These are phyloP conservation scores for Musa troglodytarum DNA, from an alignment of 176 grass and related monocot genomes.

Conservation along the genomic window DNA sequence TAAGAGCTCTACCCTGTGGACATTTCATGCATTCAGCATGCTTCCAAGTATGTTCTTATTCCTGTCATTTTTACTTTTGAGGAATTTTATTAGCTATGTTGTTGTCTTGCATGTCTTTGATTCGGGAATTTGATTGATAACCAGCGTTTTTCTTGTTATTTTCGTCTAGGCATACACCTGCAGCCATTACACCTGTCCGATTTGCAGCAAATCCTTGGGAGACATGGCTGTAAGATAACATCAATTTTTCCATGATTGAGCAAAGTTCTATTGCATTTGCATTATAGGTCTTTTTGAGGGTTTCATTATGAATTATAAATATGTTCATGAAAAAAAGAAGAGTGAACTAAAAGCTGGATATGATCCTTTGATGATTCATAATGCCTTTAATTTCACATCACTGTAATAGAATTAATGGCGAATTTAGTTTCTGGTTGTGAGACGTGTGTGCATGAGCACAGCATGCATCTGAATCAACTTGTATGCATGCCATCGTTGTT, in stretches of 20 bases:
- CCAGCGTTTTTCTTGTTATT: slow-evolving; percentile 14
- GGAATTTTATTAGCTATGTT: not conserved
- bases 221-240: slow-evolving; percentile 29
- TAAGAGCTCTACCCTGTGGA: slow-evolving; percentile 81
- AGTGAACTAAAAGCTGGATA: too few relatives aligned
- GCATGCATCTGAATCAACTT: too few relatives aligned
- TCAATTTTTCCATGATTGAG: not conserved
- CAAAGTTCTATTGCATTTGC: too few relatives aligned
- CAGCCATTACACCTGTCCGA: slow-evolving; percentile 77
- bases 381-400: too few relatives aligned
- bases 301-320: too few relatives aligned
- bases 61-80: not conserved
- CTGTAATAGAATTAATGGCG: too few relatives aligned
- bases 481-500: not conserved
- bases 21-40: slow-evolving; percentile 96
- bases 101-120: not conserved
- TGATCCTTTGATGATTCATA: too few relatives aligned
- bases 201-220: slow-evolving; percentile 82
- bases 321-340: too few relatives aligned
- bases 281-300: too few relatives aligned
- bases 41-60: slow-evolving; percentile 51
- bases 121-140: not conserved
- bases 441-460: too few relatives aligned
- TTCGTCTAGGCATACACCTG: slow-evolving; percentile 71
- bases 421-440: not conserved